Percentiles rank a stretch among this genome's conserved stretches.
These are phyloP conservation scores for Trypanosoma rangeli DNA, from an alignment of 208 protist species.

Conservation along the genomic window DNA sequence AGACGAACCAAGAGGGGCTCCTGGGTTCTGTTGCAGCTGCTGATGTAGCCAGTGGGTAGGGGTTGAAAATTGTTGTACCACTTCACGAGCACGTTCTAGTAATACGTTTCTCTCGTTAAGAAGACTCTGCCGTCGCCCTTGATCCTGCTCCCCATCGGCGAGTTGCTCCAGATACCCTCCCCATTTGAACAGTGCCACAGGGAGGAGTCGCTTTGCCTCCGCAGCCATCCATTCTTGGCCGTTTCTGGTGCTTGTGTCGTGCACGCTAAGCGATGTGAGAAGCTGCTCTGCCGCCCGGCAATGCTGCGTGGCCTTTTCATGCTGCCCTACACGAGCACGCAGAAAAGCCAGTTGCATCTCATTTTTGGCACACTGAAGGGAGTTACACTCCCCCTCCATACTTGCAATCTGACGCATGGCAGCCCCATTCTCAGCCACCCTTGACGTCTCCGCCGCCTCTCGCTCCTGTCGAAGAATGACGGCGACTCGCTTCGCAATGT, in stretches of 20 bases:
- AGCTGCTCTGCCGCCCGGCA: slow-evolving; percentile 12
- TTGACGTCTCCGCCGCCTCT: neutral
- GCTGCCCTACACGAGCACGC: slow-evolving; percentile 2
- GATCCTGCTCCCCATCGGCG: neutral
- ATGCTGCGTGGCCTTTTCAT: slow-evolving; percentile 8
- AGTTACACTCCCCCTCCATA: slow-evolving; percentile 9
- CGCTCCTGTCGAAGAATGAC: neutral
- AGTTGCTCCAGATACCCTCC: slow-evolving; percentile 17
- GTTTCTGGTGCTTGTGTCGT: neutral
- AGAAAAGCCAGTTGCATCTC: slow-evolving; percentile 26
- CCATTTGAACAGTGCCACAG: slow-evolving; percentile 22
- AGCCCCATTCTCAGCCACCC: neutral
- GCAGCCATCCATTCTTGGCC: neutral
- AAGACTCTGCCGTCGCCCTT: neutral
- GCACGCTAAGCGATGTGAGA: neutral
- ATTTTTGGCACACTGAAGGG: slow-evolving; percentile 11
- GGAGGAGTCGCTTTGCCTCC: slow-evolving; percentile 18
- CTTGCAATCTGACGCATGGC: neutral
- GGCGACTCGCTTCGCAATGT: neutral
- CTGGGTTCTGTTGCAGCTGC: slow-evolving; percentile 4
- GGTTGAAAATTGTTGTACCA: slow-evolving; percentile 3
- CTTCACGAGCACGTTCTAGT: slow-evolving; percentile 7
- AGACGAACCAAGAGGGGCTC: neutral
- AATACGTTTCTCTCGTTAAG: neutral
- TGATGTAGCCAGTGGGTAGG: slow-evolving; percentile 16